These are phyloP conservation scores for Solanum appendiculatum DNA, from an alignment of 257 asterid species.

Conservation along the genomic window DNA sequence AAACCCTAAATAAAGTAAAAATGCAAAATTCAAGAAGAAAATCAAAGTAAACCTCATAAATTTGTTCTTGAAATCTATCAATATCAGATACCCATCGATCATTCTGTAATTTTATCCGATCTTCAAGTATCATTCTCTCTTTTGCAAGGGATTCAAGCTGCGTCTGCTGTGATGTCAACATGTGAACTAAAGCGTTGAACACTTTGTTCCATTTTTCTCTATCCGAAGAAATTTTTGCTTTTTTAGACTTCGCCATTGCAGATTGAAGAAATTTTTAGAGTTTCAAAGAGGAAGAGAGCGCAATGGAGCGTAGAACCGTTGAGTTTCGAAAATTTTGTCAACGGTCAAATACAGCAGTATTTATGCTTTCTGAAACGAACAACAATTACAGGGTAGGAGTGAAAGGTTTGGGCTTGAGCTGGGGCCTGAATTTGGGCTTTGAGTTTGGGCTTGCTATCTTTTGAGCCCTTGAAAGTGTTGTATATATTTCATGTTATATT, in stretches of 20 bases:
- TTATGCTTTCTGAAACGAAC: background rate
- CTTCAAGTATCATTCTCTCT: conserved; percentile 55
- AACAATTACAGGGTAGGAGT: background rate
- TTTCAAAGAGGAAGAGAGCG: background rate
- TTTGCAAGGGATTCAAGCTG: conserved; percentile 23
- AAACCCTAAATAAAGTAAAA: background rate
- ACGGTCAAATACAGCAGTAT: conserved; percentile 11
- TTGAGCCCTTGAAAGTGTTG: background rate
- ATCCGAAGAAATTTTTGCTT: conserved; percentile 13
- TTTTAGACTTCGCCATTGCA: conserved; percentile 45
- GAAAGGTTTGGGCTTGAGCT: background rate
- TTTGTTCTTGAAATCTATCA: conserved; percentile 18
- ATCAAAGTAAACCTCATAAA: conserved; percentile 36
- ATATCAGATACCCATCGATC: conserved; percentile 22
- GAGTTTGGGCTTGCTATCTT: background rate
- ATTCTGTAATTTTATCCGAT: conserved; percentile 18
- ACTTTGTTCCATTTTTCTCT: conserved; percentile 45
- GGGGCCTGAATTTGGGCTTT: background rate
- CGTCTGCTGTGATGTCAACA: conserved; percentile 32
- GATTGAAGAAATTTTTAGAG: background rate
- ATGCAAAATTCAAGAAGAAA: background rate
- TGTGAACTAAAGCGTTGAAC: conserved; percentile 32
- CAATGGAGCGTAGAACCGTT: background rate
- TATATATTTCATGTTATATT: background rate
- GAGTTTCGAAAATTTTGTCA: background rate